Evolutionary conservation across 1,284 basidiomycete species (phyloP).

Genomic region (Ustilago vetiveriae): DNA sequence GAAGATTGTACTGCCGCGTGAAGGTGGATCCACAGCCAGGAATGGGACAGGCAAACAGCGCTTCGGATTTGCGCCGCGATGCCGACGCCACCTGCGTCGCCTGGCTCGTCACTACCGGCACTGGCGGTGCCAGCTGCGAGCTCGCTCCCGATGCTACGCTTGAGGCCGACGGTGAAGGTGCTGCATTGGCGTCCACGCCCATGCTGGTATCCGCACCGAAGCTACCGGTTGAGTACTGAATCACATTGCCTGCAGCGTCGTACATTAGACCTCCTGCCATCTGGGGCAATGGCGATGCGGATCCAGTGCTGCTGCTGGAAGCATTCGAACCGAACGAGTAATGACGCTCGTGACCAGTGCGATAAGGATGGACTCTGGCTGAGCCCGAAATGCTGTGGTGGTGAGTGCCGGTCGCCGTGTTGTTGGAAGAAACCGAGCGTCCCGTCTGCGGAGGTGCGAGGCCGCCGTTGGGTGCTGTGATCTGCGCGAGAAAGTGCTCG

Average conservation of each 20-base stretch:
- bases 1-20: constrained; percentile 69
- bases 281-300: constrained; percentile 30
- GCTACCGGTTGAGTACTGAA: constrained; percentile 32
- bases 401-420: constrained; percentile 8
- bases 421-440: constrained; percentile 31
- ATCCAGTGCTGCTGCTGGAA: constrained; percentile 43
- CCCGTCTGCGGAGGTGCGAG: constrained; percentile 53
- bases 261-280: constrained; percentile 25
- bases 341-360: constrained; percentile 46
- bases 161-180: constrained; percentile 23
- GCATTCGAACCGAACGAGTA: constrained; percentile 49
- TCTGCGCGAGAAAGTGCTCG: constrained; percentile 49
- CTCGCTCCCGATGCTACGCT: constrained; percentile 32
- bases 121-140: constrained; percentile 33
- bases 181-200: constrained; percentile 19
- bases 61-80: constrained; percentile 86
- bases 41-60: constrained; percentile 89
- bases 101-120: constrained; percentile 78
- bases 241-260: constrained; percentile 23
- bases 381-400: constrained; percentile 27
- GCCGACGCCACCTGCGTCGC: constrained; percentile 93
- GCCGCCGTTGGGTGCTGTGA: constrained; percentile 57
- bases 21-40: constrained; percentile 92
- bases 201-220: constrained; percentile 8
- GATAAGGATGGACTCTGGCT: constrained; percentile 42